A percentile compares a stretch with the other conserved stretches of the same genome.
These are phyloP conservation scores for Diaporthe caulivora DNA, from an alignment of 2,329 filamentous ascomycete species.

Conservation along the genomic window DNA sequence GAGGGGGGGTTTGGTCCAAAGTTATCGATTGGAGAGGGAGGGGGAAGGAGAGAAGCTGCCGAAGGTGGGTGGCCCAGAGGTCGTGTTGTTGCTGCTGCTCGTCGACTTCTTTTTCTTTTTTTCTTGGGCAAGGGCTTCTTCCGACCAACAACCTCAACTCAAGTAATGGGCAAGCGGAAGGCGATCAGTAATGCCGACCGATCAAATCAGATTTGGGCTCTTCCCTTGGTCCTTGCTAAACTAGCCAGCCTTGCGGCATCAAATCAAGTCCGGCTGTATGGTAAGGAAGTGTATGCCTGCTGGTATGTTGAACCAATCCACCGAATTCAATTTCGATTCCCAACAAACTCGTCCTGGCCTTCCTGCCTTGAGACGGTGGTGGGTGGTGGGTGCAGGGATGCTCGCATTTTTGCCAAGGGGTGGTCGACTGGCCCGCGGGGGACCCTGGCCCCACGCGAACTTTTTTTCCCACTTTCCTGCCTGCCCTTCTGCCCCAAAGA, in stretches of 20 bases:
- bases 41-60: not conserved
- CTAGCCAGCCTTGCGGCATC: constrained; percentile 20
- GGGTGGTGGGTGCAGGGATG: constrained; percentile 28
- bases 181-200: constrained; percentile 16
- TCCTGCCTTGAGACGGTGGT: not conserved
- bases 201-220: not conserved
- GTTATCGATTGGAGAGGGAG: constrained; percentile 22
- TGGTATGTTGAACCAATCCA: constrained; percentile 31
- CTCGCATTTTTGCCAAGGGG: constrained; percentile 17
- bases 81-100: constrained; percentile 6
- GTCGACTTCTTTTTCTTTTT: constrained; percentile 15
- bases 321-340: constrained; percentile 31
- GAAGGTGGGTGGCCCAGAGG: not conserved
- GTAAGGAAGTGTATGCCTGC: not conserved
- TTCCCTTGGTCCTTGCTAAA: constrained; percentile 31
- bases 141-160: constrained; percentile 7
- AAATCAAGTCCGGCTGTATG: constrained; percentile 18
- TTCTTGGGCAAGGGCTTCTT: not conserved
- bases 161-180: constrained; percentile 6
- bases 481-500: constrained; percentile 19
- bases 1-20: constrained; percentile 16
- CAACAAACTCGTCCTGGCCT: constrained; percentile 24
- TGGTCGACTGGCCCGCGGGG: constrained; percentile 21
- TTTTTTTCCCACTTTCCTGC: constrained; percentile 10
- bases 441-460: constrained; percentile 28